Evolutionary conservation across 371 early-diverging fungal species (phyloP).

Genomic region (Rhizomucor pusillus): DNA sequence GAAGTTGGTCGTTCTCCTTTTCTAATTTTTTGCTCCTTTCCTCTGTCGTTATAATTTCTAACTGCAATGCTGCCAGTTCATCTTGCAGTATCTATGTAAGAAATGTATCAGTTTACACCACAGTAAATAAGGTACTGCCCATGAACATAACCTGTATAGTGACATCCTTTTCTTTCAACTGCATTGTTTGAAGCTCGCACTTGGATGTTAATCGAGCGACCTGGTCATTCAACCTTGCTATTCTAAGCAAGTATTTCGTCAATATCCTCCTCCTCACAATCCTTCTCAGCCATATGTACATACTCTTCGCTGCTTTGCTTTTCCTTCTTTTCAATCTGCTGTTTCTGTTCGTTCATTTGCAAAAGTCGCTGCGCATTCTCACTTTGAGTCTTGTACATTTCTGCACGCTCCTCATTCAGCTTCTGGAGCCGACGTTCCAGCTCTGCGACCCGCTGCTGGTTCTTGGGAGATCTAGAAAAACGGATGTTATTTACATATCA

Average conservation of each 20-base stretch:
- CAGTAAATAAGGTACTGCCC: too few species aligned
- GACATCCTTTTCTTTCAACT: slow-evolving; percentile 79
- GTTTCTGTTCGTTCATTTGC: slow-evolving; percentile 76
- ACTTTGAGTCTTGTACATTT: slow-evolving; percentile 89
- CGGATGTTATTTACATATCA: neutral
- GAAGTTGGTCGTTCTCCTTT: slow-evolving; percentile 79
- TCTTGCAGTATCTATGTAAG: slow-evolving; percentile 70
- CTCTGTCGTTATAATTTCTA: slow-evolving; percentile 87
- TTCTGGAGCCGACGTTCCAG: slow-evolving; percentile 71
- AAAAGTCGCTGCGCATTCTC: slow-evolving; percentile 89
- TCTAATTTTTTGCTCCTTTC: slow-evolving; percentile 73
- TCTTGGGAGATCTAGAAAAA: slow-evolving; percentile 22
- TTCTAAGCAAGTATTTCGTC: slow-evolving; percentile 31
- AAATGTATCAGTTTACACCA: neutral
- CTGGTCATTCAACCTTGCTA: too few species aligned
- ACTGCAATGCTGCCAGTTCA: slow-evolving; percentile 85
- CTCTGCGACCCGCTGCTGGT: slow-evolving; percentile 67
- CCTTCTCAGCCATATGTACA: slow-evolving; percentile 12
- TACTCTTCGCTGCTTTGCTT: slow-evolving; percentile 67
- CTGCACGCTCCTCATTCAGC: slow-evolving; percentile 84
- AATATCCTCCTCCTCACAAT: slow-evolving; percentile 45
- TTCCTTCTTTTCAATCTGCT: slow-evolving; percentile 62
- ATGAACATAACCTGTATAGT: slow-evolving; percentile 70
- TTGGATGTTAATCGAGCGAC: slow-evolving; percentile 39
- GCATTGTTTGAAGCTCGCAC: slow-evolving; percentile 56